Evolutionary conservation across 73 alveolate species (phyloP), one percentile per base, ranked within the genome.

Genomic region (Uronychia binucleata): DNA sequence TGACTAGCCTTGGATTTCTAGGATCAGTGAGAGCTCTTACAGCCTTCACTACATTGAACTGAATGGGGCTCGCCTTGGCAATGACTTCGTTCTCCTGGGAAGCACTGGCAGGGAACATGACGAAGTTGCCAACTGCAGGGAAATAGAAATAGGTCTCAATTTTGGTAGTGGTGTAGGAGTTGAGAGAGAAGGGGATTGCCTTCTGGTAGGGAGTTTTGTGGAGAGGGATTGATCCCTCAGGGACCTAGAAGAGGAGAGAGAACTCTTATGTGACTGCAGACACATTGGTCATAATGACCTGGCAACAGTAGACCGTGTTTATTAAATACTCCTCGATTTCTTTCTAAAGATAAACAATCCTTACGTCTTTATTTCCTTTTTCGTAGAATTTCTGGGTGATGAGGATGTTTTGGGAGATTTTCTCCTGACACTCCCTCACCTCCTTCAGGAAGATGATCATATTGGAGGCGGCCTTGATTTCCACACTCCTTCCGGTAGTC

Each of bases 191-290:
- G 58, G 91, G 78, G 58, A 75, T 82, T 0, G 98, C 86, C 78
- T 95, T 92, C 27, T 94, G 80, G 89, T 93, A 95, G 57, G 81
- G 87, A 19, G 96, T 75, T 58, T 90, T 75, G 28, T 85, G 67
- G 30, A 97, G 91, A 77, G 99, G 96, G 34, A 97, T 85, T 28
- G 99, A 84, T 30, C 98, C 99, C 88, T 95, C 95, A 57, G 99
- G 99, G 31, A 95, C 81, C 91, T 96, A 95, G 46, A 89, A 94
- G 75, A 97, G 90, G 33, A 96, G 90, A 31, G 91, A 84, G 86
- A 96, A 91, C 25, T 91, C 92, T 74, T 91, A 83, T 31, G 85
- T 34, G 34, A 94, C 77, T 81, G 88, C 88, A 5, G 98, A 88
- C 32, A 96, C 93, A 81, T 96, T 96, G 28, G 99, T 97, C 28